These are phyloP conservation scores for Apiotrichum porosum DNA, from an alignment of 1,284 basidiomycete genomes.

Conservation along the genomic window DNA sequence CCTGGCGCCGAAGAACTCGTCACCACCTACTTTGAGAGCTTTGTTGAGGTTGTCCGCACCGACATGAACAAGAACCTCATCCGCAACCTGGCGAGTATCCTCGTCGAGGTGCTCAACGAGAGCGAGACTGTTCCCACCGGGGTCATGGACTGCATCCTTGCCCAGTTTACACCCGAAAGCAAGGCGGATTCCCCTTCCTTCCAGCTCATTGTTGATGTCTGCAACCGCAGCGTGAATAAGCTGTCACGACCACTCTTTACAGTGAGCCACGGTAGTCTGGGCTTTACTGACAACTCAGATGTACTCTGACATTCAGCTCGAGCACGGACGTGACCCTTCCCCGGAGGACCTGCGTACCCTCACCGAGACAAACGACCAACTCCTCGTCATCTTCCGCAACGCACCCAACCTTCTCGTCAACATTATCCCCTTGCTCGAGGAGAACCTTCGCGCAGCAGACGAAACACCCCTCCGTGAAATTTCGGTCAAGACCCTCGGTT, in stretches of 20 bases:
- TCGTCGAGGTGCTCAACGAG: slow-evolving; percentile 86
- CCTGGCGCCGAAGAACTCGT: slow-evolving; percentile 81
- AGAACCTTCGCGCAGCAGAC: slow-evolving; percentile 74
- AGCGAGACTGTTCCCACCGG: slow-evolving; percentile 65
- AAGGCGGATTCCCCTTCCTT: slow-evolving; percentile 74
- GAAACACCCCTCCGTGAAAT: slow-evolving; percentile 66
- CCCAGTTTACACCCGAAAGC: slow-evolving; percentile 74
- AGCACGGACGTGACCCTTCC: slow-evolving; percentile 50
- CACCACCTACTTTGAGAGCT: slow-evolving; percentile 71
- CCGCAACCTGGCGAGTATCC: slow-evolving; percentile 79
- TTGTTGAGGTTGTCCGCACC: slow-evolving; percentile 70
- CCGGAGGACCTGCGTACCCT: slow-evolving; percentile 56
- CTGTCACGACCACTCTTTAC: slow-evolving; percentile 84
- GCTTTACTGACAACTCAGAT: slow-evolving; percentile 22
- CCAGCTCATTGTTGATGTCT: slow-evolving; percentile 81
- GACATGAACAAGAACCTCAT: slow-evolving; percentile 86
- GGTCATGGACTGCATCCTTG: slow-evolving; percentile 75
- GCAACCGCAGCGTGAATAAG: slow-evolving; percentile 75
- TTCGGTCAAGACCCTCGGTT: slow-evolving; percentile 77
- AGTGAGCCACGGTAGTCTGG: slow-evolving; percentile 20
- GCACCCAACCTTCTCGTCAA: slow-evolving; percentile 79
- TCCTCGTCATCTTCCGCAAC: slow-evolving; percentile 74
- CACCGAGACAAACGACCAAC: slow-evolving; percentile 66
- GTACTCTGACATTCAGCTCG: slow-evolving; percentile 78
- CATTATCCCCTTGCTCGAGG: slow-evolving; percentile 88